Percentiles rank a stretch among this genome's conserved stretches.
Conservation (phyloP, 2,329 filamentous ascomycete species). For the Tolypocladium nubicola region DNA sequence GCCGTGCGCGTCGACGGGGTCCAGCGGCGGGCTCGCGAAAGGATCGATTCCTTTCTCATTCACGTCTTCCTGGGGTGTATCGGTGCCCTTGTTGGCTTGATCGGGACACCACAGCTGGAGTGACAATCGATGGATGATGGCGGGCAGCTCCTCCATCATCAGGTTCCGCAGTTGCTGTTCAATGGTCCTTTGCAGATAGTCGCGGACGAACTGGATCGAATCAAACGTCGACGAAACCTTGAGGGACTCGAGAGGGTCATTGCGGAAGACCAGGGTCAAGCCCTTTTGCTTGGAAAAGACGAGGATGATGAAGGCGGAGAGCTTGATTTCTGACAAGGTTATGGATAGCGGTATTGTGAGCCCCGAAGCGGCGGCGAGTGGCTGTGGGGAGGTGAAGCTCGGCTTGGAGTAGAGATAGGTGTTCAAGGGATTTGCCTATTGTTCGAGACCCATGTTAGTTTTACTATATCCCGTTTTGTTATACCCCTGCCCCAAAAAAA, state of each 20-base stretch:
- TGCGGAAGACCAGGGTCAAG: conserved; percentile 90
- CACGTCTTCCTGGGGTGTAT: conserved; percentile 35
- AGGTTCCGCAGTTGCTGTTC: conserved; percentile 84
- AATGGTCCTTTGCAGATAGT: conserved; percentile 93
- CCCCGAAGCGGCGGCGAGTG: conserved; percentile 80
- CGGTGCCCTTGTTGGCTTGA: conserved; percentile 42
- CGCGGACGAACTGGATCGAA: conserved; percentile 94
- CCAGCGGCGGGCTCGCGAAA: conserved; percentile 68
- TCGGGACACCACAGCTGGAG: conserved; percentile 85
- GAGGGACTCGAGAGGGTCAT: conserved; percentile 93
- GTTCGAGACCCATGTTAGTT: conserved; percentile 36
- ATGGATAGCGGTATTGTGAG: conserved; percentile 97
- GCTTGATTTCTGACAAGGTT: conserved; percentile 86
- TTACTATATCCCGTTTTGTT: conserved; percentile 7
- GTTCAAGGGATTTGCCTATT: conserved; percentile 83
- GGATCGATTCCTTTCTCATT: conserved; percentile 63
- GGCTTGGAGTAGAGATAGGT: conserved; percentile 90
- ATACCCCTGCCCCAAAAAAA: background rate
- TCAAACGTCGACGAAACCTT: conserved; percentile 99
- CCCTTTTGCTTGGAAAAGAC: conserved; percentile 98
- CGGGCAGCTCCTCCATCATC: conserved; percentile 96
- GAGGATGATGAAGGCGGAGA: conserved; percentile 93
- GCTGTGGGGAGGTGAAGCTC: conserved; percentile 83
- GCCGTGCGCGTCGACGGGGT: conserved; percentile 72
- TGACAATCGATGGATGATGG: conserved; percentile 89